These are phyloP conservation scores for Bipolaris oryzae DNA, from an alignment of 2,329 filamentous ascomycete genomes.

Conservation along the genomic window DNA sequence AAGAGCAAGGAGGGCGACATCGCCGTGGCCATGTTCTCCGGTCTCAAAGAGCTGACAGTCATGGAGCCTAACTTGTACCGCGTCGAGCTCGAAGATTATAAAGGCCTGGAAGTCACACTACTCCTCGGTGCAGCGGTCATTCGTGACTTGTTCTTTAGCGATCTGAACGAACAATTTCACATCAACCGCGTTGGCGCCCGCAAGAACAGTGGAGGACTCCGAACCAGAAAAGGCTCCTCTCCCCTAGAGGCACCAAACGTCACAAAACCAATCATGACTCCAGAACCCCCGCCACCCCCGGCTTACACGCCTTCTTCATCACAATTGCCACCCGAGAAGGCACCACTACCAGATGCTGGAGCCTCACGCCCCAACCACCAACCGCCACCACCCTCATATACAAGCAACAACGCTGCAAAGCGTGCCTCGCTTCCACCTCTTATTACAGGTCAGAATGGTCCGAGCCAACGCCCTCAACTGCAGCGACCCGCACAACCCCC, in stretches of 20 bases:
- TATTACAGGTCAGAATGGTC: conserved; percentile 29
- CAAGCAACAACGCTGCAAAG: conserved; percentile 26
- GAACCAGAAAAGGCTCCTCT: conserved; percentile 45
- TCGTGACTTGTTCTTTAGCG: conserved; percentile 66
- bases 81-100: conserved; percentile 91
- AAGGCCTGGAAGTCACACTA: conserved; percentile 86
- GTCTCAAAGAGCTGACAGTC: conserved; percentile 77
- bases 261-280: conserved; percentile 43
- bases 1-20: conserved; percentile 89
- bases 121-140: conserved; percentile 66
- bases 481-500: conserved; percentile 7
- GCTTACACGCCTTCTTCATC: conserved; percentile 29
- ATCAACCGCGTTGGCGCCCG: conserved; percentile 57
- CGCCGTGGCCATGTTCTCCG: conserved; percentile 81
- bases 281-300: conserved; percentile 36
- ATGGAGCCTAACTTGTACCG: conserved; percentile 92
- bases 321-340: conserved; percentile 31
- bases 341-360: conserved; percentile 21
- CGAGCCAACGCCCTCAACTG: conserved; percentile 12
- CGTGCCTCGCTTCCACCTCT: conserved; percentile 39
- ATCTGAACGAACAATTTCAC: conserved; percentile 79
- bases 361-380: conserved; percentile 22
- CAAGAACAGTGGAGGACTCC: conserved; percentile 47
- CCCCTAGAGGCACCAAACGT: conserved; percentile 35
- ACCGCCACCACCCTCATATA: conserved; percentile 26